Base-by-base conservation (phyloP, 2,329 filamentous ascomycete genomes). In the Chrysosphaeria jannelii region DNA sequence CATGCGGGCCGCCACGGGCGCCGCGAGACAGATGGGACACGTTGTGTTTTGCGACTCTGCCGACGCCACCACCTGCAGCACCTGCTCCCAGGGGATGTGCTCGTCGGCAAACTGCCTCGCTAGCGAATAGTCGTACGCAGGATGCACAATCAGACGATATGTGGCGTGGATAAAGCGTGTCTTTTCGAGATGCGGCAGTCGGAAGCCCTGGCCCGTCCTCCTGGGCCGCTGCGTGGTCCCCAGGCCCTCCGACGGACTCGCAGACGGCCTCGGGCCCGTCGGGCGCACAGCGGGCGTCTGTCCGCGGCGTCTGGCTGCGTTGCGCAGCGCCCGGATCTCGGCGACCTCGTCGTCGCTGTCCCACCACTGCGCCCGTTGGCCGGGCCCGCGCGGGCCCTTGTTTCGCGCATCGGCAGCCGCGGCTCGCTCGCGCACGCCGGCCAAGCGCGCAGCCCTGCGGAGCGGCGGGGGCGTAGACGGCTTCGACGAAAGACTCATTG, bases 81-180 rank as follows among this genome's bases (percentile, higher is more conserved):
- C 72, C 33, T 75, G 65, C 32, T 65, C 59, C 85, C 85, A 97
- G 35, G 90, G 74, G 25, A 97, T 47, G 36, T 85, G 71, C 22
- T 79, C 57, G 43, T 97, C 81, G 11, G 85, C 71, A 41, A 93
- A 76, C 21, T 60, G 56, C 13, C 75, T 70, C 39, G 93, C 78
- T 5, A 61, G 57, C 28, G 61, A 56, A 40, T 93, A 97, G 36
- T 68, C 61, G 27, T 64, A 68, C 26, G 62, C 56, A 4, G 85
- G 81, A 29, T 75, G 67, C 24, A 97, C 79, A 28, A 97, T 70
- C 41, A 97, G 97, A 26, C 85, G 70, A 40, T 97, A 97, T 43
- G 97, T 97, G 32, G 85, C 78, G 42, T 97, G 79, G 10, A 97
- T 57, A 27, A 57, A 81, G 53, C 72, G 66, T 27, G 79, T 71